These are phyloP conservation scores for Moesziomyces globuligerus DNA, from an alignment of 1,284 basidiomycete genomes.

Conservation along the genomic window DNA sequence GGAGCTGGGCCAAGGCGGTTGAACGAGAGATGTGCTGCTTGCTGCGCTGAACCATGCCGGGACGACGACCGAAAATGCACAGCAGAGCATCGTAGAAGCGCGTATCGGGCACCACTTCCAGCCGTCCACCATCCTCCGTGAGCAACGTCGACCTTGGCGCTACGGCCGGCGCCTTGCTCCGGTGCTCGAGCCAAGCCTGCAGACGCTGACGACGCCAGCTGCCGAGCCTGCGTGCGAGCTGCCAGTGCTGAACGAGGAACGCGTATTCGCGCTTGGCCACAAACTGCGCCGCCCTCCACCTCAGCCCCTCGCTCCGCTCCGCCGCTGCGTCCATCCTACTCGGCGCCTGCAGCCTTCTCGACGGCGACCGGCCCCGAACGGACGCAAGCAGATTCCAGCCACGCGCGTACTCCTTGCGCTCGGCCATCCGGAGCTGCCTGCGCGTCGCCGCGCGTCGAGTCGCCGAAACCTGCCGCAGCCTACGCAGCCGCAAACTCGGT, in stretches of 20 bases:
- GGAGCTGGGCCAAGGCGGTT: slow-evolving; percentile 15
- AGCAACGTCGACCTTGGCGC: too few species aligned
- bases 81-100: slow-evolving; percentile 38
- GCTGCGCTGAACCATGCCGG: slow-evolving; percentile 30
- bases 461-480: neutral
- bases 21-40: slow-evolving; percentile 19
- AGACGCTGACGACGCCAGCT: slow-evolving; percentile 17
- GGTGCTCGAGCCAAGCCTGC: slow-evolving; percentile 8
- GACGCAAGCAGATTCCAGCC: slow-evolving; percentile 39
- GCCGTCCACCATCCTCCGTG: neutral
- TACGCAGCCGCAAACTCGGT: neutral
- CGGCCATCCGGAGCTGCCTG: neutral
- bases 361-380: slow-evolving; percentile 9
- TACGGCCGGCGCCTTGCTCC: neutral
- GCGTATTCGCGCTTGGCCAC: slow-evolving; percentile 27
- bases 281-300: slow-evolving; percentile 31
- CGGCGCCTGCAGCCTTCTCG: neutral
- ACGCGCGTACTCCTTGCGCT: slow-evolving; percentile 12
- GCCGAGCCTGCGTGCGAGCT: slow-evolving; percentile 7
- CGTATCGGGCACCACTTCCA: slow-evolving; percentile 14
- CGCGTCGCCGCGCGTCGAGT: neutral
- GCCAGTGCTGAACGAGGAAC: slow-evolving; percentile 33
- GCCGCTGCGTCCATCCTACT: neutral
- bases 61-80: slow-evolving; percentile 33
- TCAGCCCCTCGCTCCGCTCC: slow-evolving; percentile 24